Evolutionary conservation across 1,139 yeast species (phyloP), one percentile per base, ranked within the genome.

Genomic region (Debaryomyces sp.): DNA sequence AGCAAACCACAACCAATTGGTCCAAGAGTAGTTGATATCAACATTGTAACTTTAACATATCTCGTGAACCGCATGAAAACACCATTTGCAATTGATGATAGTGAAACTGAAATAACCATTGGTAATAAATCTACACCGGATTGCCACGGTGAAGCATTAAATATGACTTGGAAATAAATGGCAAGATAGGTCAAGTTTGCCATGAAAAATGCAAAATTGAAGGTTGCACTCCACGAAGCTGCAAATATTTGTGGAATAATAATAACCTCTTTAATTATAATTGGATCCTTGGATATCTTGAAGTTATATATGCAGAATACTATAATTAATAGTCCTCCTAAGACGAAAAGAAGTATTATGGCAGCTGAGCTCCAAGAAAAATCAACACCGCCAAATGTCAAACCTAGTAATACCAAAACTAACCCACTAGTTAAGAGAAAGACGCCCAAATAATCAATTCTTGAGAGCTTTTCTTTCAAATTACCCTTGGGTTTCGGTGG

Each of bases 41-140:
- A 46, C 50, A 77, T 71, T 15, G 78, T 64, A 10, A 80, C 70
- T 58, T 84, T 84, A 48, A 82, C 75, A 37, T 62, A 60, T 36
- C 85, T 73, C 2, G 82, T 71, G 52, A 64, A 69, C 42, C 77
- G 67, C 52, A 83, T 71, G 41, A 75, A 54, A 1, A 77, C 54
- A 26, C 88, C 89, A 35, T 74, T 70, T 12, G 62, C 37, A 1
- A 79, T 64, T 1, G 85, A 75, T 1, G 80, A 54, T 4, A 83
- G 37, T 4, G 85, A 75, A 4, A 82, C 77, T 1, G 85, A 66
- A 29, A 85, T 61, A 40, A 84, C 74, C 54, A 76, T 55, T 1
- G 89, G 86, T 27, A 85, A 63, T 53, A 83, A 61, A 53, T 79
- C 79, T 37, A 84, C 67, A 33, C 90, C 89, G 0, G 89, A 80